Base-by-base conservation (phyloP, 139 green algal species). In the Picochlorum costavermella region DNA sequence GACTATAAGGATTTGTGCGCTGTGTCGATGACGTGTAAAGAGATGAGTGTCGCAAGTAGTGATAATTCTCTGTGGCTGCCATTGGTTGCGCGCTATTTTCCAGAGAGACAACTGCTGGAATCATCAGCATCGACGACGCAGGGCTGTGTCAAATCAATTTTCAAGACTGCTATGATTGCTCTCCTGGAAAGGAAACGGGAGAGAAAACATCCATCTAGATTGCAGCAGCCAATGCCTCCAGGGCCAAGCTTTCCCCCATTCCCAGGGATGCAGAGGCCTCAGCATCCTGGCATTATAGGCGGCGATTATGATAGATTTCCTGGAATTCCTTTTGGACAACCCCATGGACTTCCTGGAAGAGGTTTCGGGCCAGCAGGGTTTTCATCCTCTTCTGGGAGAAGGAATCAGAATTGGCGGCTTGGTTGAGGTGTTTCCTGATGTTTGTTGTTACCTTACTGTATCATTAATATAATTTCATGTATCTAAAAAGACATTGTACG, bases 41-140 rank as follows among this genome's bases (percentile, higher is more conserved):
- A 81, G 59, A 13, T 85, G 44, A 61, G 60, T 28, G 56, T 77
- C 50, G 50, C 67, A 23, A 64, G 63, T 0, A 60, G 62, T 14
- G 49, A 43, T 26, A 63, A 85, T 45, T 25, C 17, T 1, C 62
- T 85, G 0, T 85, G 79, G 79, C 49, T 63, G 25, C 59, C 59
- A 1, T 63, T 85, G 12, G 71, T 81, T 40, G 63, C 72, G 58
- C 49, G 26, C 3, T 73, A 85, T 25, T 85, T 82, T 61, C 33
- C 33, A 40, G 33, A 8, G 33, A 40, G 33, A 12, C 33, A 40
- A 4, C 33, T 40, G 11, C 33, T 12, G 11, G 33, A 40, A 40
- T 40, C 33, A 2, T 40, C 33, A 40, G 33, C 33, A 40, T 40
- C 33, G 11, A 40, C 5, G 9, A 40, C 33, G 0, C 33, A 40